Percentiles rank a stretch among this genome's conserved stretches.
phyloP scores from a whole-genome alignment of 345 rosid species.

The Physaria fendleri region DNA sequence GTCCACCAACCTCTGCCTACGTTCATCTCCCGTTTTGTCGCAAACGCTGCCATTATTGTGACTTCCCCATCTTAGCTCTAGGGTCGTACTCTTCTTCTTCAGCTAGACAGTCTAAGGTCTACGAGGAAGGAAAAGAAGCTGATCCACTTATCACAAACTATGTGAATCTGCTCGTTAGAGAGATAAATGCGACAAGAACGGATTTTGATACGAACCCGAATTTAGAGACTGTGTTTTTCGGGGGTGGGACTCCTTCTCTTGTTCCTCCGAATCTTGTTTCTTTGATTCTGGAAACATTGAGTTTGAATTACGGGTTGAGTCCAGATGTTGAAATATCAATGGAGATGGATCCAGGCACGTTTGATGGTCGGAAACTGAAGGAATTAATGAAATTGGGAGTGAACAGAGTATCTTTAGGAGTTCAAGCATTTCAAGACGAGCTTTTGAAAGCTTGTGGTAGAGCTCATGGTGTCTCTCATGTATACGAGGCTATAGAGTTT shows the following conservation, averaged over 20 bases:
- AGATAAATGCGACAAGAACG: constrained; percentile 47
- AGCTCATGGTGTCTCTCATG: constrained; percentile 75
- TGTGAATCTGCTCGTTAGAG: constrained; percentile 44
- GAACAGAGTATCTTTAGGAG: constrained; percentile 91
- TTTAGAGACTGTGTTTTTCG: constrained; percentile 71
- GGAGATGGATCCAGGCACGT: constrained; percentile 99
- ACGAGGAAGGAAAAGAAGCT: constrained; percentile 28
- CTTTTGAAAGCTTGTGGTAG: constrained; percentile 81
- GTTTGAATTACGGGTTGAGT: constrained; percentile 53
- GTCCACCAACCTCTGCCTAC: constrained; percentile 69
- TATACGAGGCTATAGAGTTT: constrained; percentile 71
- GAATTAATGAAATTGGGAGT: constrained; percentile 67
- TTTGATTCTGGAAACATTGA: constrained; percentile 51
- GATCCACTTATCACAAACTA: constrained; percentile 71
- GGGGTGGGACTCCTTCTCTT: constrained; percentile 95
- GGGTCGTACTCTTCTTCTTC: constrained; percentile 42
- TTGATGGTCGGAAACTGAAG: constrained; percentile 48
- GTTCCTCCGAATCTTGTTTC: constrained; percentile 72
- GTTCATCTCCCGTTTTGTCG: constrained; percentile 94
- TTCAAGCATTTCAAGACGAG: constrained; percentile 89
- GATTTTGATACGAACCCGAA: constrained; percentile 34
- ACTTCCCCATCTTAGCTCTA: constrained; percentile 84
- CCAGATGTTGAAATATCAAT: constrained; percentile 70
- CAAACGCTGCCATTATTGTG: constrained; percentile 91
- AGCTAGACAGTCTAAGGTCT: not conserved